These are phyloP conservation scores for Ramalina intermedia DNA, from an alignment of 495 filamentous ascomycete genomes.

Conservation along the genomic window DNA sequence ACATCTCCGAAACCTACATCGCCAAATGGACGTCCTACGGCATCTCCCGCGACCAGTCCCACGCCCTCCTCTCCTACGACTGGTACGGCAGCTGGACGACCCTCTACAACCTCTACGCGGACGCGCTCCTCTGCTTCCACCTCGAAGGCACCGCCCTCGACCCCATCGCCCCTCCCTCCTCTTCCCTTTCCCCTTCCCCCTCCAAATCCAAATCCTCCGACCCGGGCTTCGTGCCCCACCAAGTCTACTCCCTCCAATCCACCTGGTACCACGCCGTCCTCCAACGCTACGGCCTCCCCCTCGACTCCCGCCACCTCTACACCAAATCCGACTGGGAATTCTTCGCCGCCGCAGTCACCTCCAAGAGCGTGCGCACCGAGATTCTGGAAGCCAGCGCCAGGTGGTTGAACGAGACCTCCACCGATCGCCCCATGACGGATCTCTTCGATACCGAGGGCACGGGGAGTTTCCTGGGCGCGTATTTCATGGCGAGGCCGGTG, in stretches of 20 bases:
- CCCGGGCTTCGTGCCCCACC: conserved; percentile 47
- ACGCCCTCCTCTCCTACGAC: conserved; percentile 83
- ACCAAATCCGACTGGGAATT: conserved; percentile 93
- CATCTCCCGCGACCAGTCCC: conserved; percentile 65
- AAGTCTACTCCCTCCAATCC: conserved; percentile 70
- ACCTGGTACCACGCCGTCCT: conserved; percentile 78
- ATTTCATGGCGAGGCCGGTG: conserved; percentile 73
- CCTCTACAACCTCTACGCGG: conserved; percentile 79
- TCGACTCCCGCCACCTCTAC: conserved; percentile 78
- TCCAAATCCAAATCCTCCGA: not conserved
- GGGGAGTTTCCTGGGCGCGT: conserved; percentile 51
- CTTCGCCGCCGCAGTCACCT: conserved; percentile 69
- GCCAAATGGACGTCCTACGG: conserved; percentile 70
- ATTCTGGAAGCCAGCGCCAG: conserved; percentile 63
- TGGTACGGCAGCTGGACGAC: conserved; percentile 97
- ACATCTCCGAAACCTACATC: conserved; percentile 64
- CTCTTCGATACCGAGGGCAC: conserved; percentile 65
- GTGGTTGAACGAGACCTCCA: conserved; percentile 79
- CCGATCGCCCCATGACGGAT: conserved; percentile 68
- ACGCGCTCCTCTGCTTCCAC: conserved; percentile 71
- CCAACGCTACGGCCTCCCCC: conserved; percentile 66
- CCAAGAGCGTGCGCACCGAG: conserved; percentile 46
- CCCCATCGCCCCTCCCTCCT: not conserved
- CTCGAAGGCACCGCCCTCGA: conserved; percentile 30
- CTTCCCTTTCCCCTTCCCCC: not conserved